Conservation (phyloP, 2,329 filamentous ascomycete species). For the Ascochyta rabiei region DNA sequence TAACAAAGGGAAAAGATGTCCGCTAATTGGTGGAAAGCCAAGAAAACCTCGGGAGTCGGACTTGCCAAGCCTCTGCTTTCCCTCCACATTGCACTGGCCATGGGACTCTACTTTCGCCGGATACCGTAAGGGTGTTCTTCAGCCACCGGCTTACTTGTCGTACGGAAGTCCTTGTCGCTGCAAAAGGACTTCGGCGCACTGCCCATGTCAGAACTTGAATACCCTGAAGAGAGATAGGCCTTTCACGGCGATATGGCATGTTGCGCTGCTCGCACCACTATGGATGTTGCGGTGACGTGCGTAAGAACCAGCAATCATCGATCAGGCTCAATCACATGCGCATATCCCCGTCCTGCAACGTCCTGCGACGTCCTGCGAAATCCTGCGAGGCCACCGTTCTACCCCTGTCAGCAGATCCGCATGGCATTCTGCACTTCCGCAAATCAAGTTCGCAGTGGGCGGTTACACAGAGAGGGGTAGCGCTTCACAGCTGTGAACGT, state of each 20-base stretch:
- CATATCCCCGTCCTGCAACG: slow-evolving; percentile 22
- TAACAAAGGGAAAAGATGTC: no score
- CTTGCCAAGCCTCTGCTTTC: no score
- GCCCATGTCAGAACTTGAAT: slow-evolving; percentile 14
- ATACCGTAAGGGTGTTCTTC: slow-evolving; percentile 9
- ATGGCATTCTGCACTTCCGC: slow-evolving; percentile 25
- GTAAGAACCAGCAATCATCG: slow-evolving; percentile 26
- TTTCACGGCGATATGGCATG: slow-evolving; percentile 9
- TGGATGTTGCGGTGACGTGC: slow-evolving; percentile 14
- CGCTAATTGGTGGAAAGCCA: no score
- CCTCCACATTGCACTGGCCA: no score
- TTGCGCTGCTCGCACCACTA: slow-evolving; percentile 19
- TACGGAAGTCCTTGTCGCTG: not conserved
- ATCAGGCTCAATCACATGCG: slow-evolving; percentile 36
- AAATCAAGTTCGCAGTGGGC: slow-evolving; percentile 23
- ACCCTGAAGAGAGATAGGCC: slow-evolving; percentile 17
- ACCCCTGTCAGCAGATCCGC: slow-evolving; percentile 32
- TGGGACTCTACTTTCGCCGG: no score
- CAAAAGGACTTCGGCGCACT: slow-evolving; percentile 3
- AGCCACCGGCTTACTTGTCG: slow-evolving; percentile 4
- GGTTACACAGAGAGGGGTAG: slow-evolving; percentile 8
- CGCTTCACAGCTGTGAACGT: not conserved
- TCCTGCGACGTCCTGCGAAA: slow-evolving; percentile 16
- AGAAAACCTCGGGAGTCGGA: no score
- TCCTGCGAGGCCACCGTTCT: slow-evolving; percentile 7